phyloP scores from a whole-genome alignment of 2,329 filamentous ascomycete species.

The Fusarium sp. region DNA sequence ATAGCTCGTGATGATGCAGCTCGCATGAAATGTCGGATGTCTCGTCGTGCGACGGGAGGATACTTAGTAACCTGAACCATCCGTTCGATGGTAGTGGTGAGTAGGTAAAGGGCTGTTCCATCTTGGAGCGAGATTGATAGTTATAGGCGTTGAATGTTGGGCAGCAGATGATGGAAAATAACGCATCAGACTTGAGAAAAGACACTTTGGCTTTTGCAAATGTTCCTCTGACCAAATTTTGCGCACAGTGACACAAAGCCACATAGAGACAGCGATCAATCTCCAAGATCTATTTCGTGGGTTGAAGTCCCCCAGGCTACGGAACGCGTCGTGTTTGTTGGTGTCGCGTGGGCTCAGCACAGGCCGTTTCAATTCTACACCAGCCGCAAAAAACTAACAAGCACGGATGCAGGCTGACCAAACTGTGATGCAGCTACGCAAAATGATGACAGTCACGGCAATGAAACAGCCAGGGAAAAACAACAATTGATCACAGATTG shows the following conservation, averaged over 20 bases:
- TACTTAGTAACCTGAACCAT: neutral
- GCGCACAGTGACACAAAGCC: too few relatives aligned
- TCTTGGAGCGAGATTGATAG: neutral
- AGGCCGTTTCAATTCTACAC: too few relatives aligned
- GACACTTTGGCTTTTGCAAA: neutral
- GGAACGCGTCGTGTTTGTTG: neutral
- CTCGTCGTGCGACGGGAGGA: neutral
- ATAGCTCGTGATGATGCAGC: neutral
- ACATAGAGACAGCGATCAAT: neutral
- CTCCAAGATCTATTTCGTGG: too few relatives aligned
- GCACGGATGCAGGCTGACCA: neutral
- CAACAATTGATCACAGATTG: accelerated
- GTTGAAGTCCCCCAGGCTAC: neutral
- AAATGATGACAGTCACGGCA: accelerated
- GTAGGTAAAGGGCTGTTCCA: neutral
- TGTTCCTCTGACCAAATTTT: too few relatives aligned
- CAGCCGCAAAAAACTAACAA: neutral
- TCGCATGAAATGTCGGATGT: neutral
- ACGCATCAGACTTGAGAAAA: neutral
- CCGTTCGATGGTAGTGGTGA: neutral
- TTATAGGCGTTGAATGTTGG: neutral
- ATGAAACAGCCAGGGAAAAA: neutral
- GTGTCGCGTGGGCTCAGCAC: neutral
- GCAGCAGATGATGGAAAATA: neutral
- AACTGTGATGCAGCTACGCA: neutral